phyloP scores from a whole-genome alignment of 192 early-diverging fungal species.

The Coemansia sp. region DNA sequence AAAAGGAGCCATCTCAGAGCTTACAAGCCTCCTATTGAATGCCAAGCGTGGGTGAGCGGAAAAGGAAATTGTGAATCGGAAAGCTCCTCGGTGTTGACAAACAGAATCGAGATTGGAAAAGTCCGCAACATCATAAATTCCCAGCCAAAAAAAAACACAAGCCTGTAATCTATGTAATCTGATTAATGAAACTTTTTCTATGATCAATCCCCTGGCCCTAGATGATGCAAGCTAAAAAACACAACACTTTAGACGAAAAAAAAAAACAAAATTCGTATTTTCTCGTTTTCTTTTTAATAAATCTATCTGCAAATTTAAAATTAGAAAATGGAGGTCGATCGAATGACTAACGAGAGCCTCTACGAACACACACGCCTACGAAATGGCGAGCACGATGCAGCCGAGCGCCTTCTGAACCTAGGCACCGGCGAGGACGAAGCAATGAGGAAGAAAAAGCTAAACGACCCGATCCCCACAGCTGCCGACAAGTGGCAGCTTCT shows the following conservation, averaged over 20 bases:
- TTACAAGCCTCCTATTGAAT: too few relatives aligned
- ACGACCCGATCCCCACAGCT: constrained; percentile 47
- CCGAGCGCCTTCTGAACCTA: constrained; percentile 26
- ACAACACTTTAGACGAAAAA: not conserved
- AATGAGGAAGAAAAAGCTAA: constrained; percentile 16
- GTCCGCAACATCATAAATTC: too few relatives aligned
- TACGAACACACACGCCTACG: constrained; percentile 29
- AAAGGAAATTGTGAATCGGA: too few relatives aligned
- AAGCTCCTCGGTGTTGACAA: too few relatives aligned
- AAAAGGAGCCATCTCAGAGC: too few relatives aligned
- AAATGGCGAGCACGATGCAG: constrained; percentile 11
- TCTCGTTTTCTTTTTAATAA: not conserved
- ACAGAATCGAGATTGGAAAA: too few relatives aligned
- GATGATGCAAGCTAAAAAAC: not conserved
- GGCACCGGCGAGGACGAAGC: not conserved
- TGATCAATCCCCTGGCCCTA: not conserved
- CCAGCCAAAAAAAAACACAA: too few relatives aligned
- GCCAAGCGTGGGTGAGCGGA: too few relatives aligned
- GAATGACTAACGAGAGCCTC: not conserved
- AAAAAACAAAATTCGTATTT: not conserved
- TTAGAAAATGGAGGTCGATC: constrained; percentile 19
- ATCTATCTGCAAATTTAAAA: not conserved
- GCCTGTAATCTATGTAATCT: too few relatives aligned
- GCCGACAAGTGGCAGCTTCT: constrained; percentile 97
- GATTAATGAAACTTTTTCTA: too few relatives aligned